phyloP scores from a whole-genome alignment of 257 asterid genomes.

The Solanum stenotomum region DNA sequence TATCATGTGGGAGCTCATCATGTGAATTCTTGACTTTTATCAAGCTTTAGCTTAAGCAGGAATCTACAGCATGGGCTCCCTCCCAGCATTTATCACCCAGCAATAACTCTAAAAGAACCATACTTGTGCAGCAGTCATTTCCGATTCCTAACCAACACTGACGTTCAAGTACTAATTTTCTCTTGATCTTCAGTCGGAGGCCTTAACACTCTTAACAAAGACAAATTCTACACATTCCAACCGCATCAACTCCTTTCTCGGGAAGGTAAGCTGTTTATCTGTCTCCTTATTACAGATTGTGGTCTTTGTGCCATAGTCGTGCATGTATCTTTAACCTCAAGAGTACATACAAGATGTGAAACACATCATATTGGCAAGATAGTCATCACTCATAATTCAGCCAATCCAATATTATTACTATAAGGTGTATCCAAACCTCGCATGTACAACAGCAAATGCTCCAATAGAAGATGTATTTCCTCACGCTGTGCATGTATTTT shows the following conservation, averaged over 20 bases:
- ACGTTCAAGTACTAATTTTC: background rate
- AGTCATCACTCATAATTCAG: slow-evolving; percentile 12
- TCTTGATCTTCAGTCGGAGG: background rate
- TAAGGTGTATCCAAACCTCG: slow-evolving; percentile 22
- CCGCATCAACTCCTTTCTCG: background rate
- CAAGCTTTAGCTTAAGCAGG: background rate
- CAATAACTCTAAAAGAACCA: background rate
- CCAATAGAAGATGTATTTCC: slow-evolving; percentile 27
- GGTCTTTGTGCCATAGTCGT: background rate
- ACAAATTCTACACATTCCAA: background rate
- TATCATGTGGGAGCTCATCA: background rate
- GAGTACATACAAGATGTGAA: background rate
- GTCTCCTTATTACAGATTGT: background rate
- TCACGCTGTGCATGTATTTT: slow-evolving; percentile 33
- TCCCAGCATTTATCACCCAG: background rate
- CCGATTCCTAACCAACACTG: background rate
- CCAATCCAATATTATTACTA: slow-evolving; percentile 12
- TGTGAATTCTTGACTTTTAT: background rate
- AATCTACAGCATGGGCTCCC: background rate
- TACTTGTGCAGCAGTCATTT: background rate
- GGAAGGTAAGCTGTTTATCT: background rate
- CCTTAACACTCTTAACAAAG: background rate
- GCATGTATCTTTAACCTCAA: background rate
- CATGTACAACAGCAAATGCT: slow-evolving; percentile 55
- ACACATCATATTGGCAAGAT: background rate